Evolutionary conservation across 1,139 yeast genomes (phyloP), one percentile per base, ranked within the genome.

Genomic region (Yamadazyma blattariae): DNA sequence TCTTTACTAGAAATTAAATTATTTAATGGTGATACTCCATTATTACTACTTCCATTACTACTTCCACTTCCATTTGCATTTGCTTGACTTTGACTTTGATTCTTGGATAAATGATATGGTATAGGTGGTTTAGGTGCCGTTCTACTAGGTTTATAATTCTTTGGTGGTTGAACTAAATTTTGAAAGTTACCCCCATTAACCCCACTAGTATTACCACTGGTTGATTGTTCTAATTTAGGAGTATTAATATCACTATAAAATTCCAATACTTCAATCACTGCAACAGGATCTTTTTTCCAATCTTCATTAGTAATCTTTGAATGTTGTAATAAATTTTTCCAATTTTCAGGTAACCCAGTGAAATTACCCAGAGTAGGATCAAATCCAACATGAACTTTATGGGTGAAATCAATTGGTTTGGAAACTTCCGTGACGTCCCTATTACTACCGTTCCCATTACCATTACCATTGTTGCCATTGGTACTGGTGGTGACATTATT

Each of bases 231-330:
- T 66, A 27, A 27, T 22, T 25, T 30, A 3, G 36, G 36, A 66
- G 45, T 45, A 45, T 64, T 65, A 41, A 68, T 69, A 40, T 71
- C 75, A 11, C 71, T 71, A 56, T 87, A 88, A 56, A 94, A 92
- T 49, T 88, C 95, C 54, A 94, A 76, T 2, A 90, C 98, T 54
- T 92, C 97, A 46, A 92, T 89, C 27, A 76, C 92, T 0, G 94
- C 94, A 20, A 81, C 85, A 1, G 94, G 90, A 51, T 84, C 88
- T 50, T 81, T 82, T 39, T 83, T 80, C 83, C 88, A 81, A 59
- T 84, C 94, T 50, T 83, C 92, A 46, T 82, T 82, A 4, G 92
- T 83, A 47, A 84, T 83, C 52, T 84, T 79, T 9, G 90, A 82
- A 52, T 82, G 88, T 50, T 83, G 83, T 35, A 84, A 69, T 45